Conservation (phyloP, 345 rosid species). For the Euphorbia pulcherrima region DNA sequence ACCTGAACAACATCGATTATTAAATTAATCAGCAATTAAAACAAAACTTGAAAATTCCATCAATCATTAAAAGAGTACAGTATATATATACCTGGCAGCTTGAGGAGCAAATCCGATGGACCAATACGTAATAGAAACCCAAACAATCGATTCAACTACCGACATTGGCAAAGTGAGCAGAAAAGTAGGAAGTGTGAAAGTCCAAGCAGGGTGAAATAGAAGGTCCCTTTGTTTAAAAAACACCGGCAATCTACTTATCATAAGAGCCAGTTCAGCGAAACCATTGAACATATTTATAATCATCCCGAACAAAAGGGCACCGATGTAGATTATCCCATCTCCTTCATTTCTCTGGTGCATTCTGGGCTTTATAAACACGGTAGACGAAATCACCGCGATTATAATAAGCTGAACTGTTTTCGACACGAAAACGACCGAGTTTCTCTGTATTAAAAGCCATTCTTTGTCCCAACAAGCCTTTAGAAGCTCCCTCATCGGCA, state of each 20-base stretch:
- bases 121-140: constrained; percentile 61
- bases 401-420: constrained; percentile 69
- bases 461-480: constrained; percentile 80
- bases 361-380: constrained; percentile 58
- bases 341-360: constrained; percentile 54
- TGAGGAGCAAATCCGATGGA: constrained; percentile 74
- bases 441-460: constrained; percentile 63
- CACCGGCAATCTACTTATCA: constrained; percentile 72
- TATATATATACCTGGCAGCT: constrained; percentile 59
- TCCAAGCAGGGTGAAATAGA: constrained; percentile 77
- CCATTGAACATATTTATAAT: constrained; percentile 87
- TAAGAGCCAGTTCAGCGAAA: constrained; percentile 67
- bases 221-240: constrained; percentile 93
- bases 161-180: constrained; percentile 64
- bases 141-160: constrained; percentile 60
- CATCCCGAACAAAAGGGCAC: constrained; percentile 55
- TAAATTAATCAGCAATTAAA: neutral
- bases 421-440: constrained; percentile 60
- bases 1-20: constrained; percentile 29
- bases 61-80: too few species aligned
- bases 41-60: too few species aligned
- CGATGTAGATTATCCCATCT: constrained; percentile 51
- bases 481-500: constrained; percentile 61
- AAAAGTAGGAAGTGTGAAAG: constrained; percentile 67
- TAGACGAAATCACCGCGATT: constrained; percentile 51